Base-by-base conservation (phyloP, 768 basidiomycete species). In the Sarcomyxa edulis region DNA sequence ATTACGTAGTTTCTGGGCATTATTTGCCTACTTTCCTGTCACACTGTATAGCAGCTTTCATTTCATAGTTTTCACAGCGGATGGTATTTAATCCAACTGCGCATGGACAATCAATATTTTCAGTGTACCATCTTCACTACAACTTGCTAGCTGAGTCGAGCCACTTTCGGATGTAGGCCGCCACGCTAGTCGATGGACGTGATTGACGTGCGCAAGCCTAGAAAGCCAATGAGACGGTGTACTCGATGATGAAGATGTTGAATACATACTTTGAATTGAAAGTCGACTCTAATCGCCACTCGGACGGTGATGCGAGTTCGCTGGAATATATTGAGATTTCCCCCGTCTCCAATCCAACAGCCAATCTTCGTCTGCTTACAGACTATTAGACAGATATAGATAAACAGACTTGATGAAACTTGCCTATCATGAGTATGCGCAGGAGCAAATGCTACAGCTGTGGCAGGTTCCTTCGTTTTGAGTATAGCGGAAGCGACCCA, bases 61-160 rank as follows among this genome's bases (percentile, higher is more conserved):
- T 52, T 59, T 54, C 51, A 50, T 55, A 61, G 54, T 63, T 53
- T 65, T 65, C 58, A 57, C 56, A 56, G 61, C 65, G 63, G 63
- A 63, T 60, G 52, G 48, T 52, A 64, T 63, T 66, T 65, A 69
- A 68, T 48, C 68, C 58, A 59, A 60, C 64, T 64, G 62, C 59
- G 66, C 55, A 49, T 71, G 75, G 65, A 89, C 66, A 53, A 68
- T 68, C 60, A 80, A 64, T 65, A 95, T 71, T 60, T 80, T 84
- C 62, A 94, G 67, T 69, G 85, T 86, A 68, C 88, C 81, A 71
- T 97, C 94, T 66, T 95, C 91, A 59, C 89, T 88, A 52, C 90
- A 90, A 42, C 81, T 90, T 23, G 90, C 94, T 37, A 97, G 71
- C 43, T 78, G 69, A 40, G 60, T 64, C 30, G 50, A 43, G n/a